These are phyloP conservation scores for Uronychia setigera DNA, from an alignment of 73 alveolate species.

Conservation along the genomic window DNA sequence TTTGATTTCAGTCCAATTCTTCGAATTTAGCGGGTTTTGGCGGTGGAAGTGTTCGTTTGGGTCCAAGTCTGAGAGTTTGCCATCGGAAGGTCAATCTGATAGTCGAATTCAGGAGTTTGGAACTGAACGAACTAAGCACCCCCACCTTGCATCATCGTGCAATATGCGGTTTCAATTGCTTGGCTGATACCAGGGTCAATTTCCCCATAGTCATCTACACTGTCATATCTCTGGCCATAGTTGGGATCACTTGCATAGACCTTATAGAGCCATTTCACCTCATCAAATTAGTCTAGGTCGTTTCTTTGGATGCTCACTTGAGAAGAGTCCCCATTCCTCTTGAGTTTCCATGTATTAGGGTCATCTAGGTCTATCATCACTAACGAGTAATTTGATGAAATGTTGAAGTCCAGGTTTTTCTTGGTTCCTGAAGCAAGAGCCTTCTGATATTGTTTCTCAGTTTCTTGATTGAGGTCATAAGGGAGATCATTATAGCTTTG, in stretches of 20 bases:
- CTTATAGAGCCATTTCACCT: neutral
- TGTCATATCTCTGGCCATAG: neutral
- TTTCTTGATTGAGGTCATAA: too few species aligned
- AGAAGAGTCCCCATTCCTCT: too few species aligned
- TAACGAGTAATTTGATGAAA: too few species aligned
- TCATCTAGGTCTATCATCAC: too few species aligned
- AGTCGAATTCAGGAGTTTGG: neutral
- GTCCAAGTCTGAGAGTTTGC: neutral
- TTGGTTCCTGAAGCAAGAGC: too few species aligned
- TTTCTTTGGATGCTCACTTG: too few species aligned
- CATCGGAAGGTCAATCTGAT: neutral
- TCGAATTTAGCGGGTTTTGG: neutral
- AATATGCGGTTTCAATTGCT: neutral
- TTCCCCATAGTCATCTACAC: neutral
- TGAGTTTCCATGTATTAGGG: too few species aligned
- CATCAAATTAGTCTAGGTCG: too few species aligned
- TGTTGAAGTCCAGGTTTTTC: too few species aligned
- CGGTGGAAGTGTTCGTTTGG: neutral
- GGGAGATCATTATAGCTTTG: too few species aligned
- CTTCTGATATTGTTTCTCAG: too few species aligned
- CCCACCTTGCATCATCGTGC: neutral
- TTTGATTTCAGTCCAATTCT: neutral
- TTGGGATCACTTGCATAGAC: neutral
- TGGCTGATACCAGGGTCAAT: too few species aligned
- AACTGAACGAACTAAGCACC: neutral